Percentiles rank a stretch among this genome's conserved stretches.
phyloP scores from a whole-genome alignment of 2,329 filamentous ascomycete genomes.

The Colletotrichum gigasporum region DNA sequence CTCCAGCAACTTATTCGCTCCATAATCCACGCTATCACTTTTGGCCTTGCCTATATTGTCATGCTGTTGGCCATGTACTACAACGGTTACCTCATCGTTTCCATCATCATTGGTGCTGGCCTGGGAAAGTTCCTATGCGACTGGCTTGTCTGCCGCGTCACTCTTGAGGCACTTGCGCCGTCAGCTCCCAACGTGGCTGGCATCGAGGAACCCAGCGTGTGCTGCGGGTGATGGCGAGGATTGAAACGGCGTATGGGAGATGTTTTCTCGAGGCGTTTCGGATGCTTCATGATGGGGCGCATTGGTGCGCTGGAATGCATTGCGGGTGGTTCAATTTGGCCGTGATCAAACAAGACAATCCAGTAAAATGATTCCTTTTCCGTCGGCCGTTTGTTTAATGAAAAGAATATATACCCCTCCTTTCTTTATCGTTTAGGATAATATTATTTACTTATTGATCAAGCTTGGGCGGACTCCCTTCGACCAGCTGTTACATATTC shows the following conservation, averaged over 20 bases:
- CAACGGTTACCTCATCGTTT: slow-evolving; percentile 55
- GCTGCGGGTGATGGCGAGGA: slow-evolving; percentile 54
- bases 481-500: too few species aligned
- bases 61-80: slow-evolving; percentile 58
- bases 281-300: slow-evolving; percentile 9
- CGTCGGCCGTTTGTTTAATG: too few species aligned
- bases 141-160: slow-evolving; percentile 57
- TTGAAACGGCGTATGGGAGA: too few species aligned
- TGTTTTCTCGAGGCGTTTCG: background rate
- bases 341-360: too few species aligned
- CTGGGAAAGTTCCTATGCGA: slow-evolving; percentile 64
- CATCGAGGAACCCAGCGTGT: slow-evolving; percentile 57
- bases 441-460: too few species aligned
- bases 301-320: background rate
- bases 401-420: slow-evolving; percentile 23
- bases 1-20: slow-evolving; percentile 51
- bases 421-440: background rate
- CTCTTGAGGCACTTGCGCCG: slow-evolving; percentile 4
- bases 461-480: too few species aligned
- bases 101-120: slow-evolving; percentile 56
- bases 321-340: too few species aligned
- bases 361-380: too few species aligned
- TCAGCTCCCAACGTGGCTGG: slow-evolving; percentile 38
- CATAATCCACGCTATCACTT: slow-evolving; percentile 49
- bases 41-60: slow-evolving; percentile 53